Percentiles rank a stretch among this genome's conserved stretches.
Evolutionary conservation across 2,329 filamentous ascomycete species (phyloP).

Genomic region (Fusarium annulatum): DNA sequence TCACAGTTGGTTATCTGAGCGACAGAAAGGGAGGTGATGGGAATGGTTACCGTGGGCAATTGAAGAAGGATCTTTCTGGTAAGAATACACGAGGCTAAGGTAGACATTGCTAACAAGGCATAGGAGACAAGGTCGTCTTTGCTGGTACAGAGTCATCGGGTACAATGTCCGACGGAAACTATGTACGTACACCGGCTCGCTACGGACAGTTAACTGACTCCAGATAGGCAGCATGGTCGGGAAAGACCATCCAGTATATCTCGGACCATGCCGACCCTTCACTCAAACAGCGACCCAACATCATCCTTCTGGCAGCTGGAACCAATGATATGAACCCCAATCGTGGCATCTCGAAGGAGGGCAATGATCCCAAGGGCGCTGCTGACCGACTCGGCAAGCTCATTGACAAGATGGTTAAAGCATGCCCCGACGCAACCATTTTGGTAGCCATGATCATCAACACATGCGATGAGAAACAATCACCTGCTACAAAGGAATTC

Average conservation of each 20-base stretch:
- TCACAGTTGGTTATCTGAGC: conserved; percentile 16
- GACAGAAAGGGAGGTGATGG: conserved; percentile 13
- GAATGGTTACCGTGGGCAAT: conserved; percentile 3
- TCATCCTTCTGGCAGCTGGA: conserved; percentile 17
- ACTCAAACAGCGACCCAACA: conserved; percentile 6
- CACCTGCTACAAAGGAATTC: not conserved
- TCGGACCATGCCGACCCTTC: conserved; percentile 9
- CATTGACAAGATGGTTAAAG: conserved; percentile 19
- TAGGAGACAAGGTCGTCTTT: conserved; percentile 12
- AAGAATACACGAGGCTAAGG: accelerated
- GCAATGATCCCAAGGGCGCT: conserved; percentile 7
- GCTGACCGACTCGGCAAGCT: conserved; percentile 9
- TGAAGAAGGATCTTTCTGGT: conserved; percentile 11
- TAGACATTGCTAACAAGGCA: accelerated
- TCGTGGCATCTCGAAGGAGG: conserved; percentile 9
- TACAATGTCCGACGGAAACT: conserved; percentile 1
- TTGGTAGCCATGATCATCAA: conserved; percentile 24
- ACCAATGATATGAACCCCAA: conserved; percentile 32
- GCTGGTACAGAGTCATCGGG: conserved; percentile 19
- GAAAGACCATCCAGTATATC: conserved; percentile 28
- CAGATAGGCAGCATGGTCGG: conserved; percentile 18
- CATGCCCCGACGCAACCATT: conserved; percentile 21
- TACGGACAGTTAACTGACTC: accelerated
- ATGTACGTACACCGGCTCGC: not conserved
- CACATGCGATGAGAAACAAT: not conserved